Evolutionary conservation across 176 grass and related monocot species (phyloP), one percentile per base, ranked within the genome.

Genomic region (Eleusine coracana): DNA sequence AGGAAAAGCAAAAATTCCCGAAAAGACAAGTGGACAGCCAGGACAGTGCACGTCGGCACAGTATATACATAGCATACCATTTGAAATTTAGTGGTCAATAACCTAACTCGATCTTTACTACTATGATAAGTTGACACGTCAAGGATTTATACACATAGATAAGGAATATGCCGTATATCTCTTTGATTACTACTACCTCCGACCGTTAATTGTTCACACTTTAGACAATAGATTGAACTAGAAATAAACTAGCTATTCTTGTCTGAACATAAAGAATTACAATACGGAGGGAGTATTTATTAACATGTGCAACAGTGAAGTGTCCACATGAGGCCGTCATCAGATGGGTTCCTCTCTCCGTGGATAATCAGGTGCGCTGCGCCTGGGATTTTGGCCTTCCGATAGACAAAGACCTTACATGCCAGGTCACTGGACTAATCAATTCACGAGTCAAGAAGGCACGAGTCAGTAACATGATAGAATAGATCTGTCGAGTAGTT

Each of bases 341-440:
- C 8, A 34, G 15, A 52, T 9, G 76, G 54, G 23, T 21, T 79
- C 42, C 42, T 80, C 52, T 74, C 76, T 21, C 6, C 4, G 8
- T 39, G 64, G 66, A 85, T 85, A 78, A 39, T 66, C 14, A 13
- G 15, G 21, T 5, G 41, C 3, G 3, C 40, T 38, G 31, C 79
- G 82, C 44, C 42, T 34, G 64, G 15, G 71, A 77, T 51, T 70
- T 52, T 76, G 52, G 73, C 73, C 73, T 87, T 87, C 77, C 73
- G 54, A 45, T 78, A 59, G 80, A 82, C 61, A 87, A 87, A 77
- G 73, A 83, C 73, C 68, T 71, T 56, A 17, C 78, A 29, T 51
- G 78, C 75, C 71, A 64, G 34, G 34, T 77, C 86, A 82, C 29
- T 49, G 20, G 18, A 15, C 49, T 20, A 58, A 80, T 55, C 59